phyloP scores from a whole-genome alignment of 352 stramenopile species.

The Globisporangium orthogonon region DNA sequence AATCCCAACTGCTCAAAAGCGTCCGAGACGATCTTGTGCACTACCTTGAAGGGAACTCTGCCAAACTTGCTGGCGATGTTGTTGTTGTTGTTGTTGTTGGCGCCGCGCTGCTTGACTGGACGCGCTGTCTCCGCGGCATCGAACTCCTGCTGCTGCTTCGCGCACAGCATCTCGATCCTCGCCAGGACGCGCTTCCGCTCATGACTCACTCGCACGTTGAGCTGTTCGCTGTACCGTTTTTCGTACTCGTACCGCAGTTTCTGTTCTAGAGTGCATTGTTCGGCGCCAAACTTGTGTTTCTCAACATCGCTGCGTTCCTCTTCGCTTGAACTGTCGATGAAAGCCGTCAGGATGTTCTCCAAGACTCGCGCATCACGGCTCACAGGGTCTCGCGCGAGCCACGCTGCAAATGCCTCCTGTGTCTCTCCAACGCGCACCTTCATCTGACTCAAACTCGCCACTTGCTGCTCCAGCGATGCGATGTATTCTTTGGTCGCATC shows the following conservation, averaged over 20 bases:
- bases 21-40: slow-evolving; percentile 24
- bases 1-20: slow-evolving; percentile 47
- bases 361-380: slow-evolving; percentile 3
- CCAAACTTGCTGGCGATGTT: slow-evolving; percentile 2
- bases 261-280: slow-evolving; percentile 17
- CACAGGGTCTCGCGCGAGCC: background rate
- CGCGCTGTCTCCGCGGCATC: slow-evolving; percentile 3
- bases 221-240: slow-evolving; percentile 38
- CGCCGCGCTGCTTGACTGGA: background rate
- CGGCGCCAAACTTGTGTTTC: background rate
- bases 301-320: background rate
- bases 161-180: slow-evolving; percentile 43
- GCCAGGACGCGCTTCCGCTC: slow-evolving; percentile 48
- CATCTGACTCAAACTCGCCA: slow-evolving; percentile 10
- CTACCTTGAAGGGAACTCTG: slow-evolving; percentile 17
- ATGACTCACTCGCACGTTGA: slow-evolving; percentile 46
- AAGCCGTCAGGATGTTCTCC: slow-evolving; percentile 16
- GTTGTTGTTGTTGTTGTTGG: background rate
- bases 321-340: slow-evolving; percentile 6
- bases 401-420: slow-evolving; percentile 3
- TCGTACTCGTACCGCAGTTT: slow-evolving; percentile 46
- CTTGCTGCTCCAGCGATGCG: slow-evolving; percentile 15
- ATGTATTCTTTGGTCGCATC: slow-evolving; percentile 23
- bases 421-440: background rate
- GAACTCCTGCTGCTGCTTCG: slow-evolving; percentile 1